phyloP scores from a whole-genome alignment of 768 basidiomycete genomes.

The Boletellus emodensis region DNA sequence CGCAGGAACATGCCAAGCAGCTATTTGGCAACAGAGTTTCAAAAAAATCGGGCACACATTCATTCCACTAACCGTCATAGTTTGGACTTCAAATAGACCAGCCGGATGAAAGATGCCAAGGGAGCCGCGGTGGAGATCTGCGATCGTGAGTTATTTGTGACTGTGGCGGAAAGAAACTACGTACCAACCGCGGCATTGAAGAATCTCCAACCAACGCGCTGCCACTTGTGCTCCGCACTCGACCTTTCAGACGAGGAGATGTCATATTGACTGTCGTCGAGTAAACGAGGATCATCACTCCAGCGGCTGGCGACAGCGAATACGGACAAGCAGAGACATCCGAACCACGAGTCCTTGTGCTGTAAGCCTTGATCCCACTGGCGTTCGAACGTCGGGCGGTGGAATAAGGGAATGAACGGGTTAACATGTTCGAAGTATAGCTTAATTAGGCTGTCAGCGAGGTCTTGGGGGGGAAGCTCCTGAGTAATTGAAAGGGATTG shows the following conservation, averaged over 20 bases:
- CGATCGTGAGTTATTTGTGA: slow-evolving; percentile 4
- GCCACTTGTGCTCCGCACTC: slow-evolving; percentile 41
- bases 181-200: slow-evolving; percentile 53
- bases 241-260: slow-evolving; percentile 18
- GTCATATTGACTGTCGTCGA: slow-evolving; percentile 32
- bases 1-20: slow-evolving; percentile 53
- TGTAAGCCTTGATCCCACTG: slow-evolving; percentile 55
- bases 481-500: slow-evolving; percentile 35
- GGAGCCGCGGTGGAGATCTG: slow-evolving; percentile 50
- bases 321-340: slow-evolving; percentile 53
- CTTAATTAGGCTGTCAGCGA: slow-evolving; percentile 55
- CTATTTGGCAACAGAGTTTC: slow-evolving; percentile 27
- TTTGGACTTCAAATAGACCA: slow-evolving; percentile 61
- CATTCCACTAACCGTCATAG: slow-evolving; percentile 41
- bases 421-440: slow-evolving; percentile 67
- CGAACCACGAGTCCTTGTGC: slow-evolving; percentile 55
- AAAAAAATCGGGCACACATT: neutral
- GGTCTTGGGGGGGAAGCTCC: slow-evolving; percentile 62
- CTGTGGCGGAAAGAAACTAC: slow-evolving; percentile 8
- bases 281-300: slow-evolving; percentile 57
- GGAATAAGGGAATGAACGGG: slow-evolving; percentile 60
- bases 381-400: slow-evolving; percentile 63
- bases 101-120: slow-evolving; percentile 53
- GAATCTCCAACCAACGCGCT: slow-evolving; percentile 57
- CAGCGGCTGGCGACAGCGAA: slow-evolving; percentile 71